Conservation (phyloP, 495 filamentous ascomycete species). For the Lasiosphaeriaceae sp. region DNA sequence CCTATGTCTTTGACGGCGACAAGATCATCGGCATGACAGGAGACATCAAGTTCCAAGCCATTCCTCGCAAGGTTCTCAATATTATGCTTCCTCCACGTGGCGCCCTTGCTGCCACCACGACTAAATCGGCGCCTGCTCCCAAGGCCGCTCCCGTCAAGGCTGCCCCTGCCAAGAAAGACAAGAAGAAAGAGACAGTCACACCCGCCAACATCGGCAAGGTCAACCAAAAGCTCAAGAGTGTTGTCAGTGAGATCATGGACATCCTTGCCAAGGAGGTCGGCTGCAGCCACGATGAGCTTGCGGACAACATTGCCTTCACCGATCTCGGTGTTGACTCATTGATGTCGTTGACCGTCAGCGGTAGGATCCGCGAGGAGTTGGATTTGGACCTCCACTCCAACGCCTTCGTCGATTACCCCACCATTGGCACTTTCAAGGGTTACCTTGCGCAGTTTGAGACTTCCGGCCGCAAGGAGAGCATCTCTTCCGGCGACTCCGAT, state of each 20-base stretch:
- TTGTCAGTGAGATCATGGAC: conserved; percentile 48
- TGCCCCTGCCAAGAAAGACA: conserved; percentile 32
- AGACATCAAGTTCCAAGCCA: conserved; percentile 60
- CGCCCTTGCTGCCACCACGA: conserved; percentile 29
- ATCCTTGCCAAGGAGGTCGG: conserved; percentile 67
- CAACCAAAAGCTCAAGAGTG: conserved; percentile 37
- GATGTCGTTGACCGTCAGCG: conserved; percentile 52
- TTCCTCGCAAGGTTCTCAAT: conserved; percentile 65
- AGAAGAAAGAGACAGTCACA: conserved; percentile 43
- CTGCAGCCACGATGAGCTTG: conserved; percentile 57
- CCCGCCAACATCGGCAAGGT: conserved; percentile 39
- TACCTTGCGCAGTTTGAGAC: conserved; percentile 49
- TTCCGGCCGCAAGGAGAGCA: conserved; percentile 25
- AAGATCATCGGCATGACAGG: conserved; percentile 52
- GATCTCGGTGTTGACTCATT: conserved; percentile 61
- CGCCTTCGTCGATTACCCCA: conserved; percentile 50
- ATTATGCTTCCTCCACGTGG: conserved; percentile 59
- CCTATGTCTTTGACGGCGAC: conserved; percentile 63
- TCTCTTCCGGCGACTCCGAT: conserved; percentile 25
- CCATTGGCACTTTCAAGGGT: conserved; percentile 58
- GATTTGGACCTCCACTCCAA: conserved; percentile 53
- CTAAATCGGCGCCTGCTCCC: conserved; percentile 34
- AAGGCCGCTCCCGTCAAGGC: conserved; percentile 41
- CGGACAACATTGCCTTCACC: conserved; percentile 48
- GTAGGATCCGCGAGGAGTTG: conserved; percentile 54